Evolutionary conservation across 1,139 yeast species (phyloP), one percentile per base, ranked within the genome.

Genomic region (Magnusiomyces tetraspermus): DNA sequence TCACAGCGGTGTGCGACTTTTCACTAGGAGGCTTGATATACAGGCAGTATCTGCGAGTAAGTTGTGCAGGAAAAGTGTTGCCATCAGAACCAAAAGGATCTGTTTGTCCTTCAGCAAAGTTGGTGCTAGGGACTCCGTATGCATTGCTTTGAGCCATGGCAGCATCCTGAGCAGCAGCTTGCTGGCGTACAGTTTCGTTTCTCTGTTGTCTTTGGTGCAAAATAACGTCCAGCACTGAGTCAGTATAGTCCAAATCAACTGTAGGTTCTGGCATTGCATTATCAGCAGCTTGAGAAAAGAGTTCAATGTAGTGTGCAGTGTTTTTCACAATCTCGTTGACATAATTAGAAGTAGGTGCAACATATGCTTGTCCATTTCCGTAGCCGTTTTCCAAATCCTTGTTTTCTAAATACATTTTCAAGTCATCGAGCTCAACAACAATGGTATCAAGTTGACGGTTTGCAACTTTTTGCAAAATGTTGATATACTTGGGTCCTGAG

Each of bases 211-310:
- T 79, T 71, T 92, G 97, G 63, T 87, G 90, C 60, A 90, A 75
- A 55, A 94, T 88, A 55, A 92, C 95, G 65, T 94, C 98, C 61
- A 94, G 73, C 11, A 92, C 97, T 61, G 88, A 96, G 66, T 89
- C 97, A 61, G 82, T 82, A 67, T 85, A 87, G 49, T 83, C 73
- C 51, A 90, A 75, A 59, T 87, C 92, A 53, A 75, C 76, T 2
- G 94, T 83, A 23, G 97, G 88, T 56, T 75, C 75, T 0, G 98
- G 98, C 80, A 92, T 79, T 54, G 87, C 70, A 53, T 80, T 82
- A 69, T 94, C 98, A 49, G 86, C 79, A 10, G 82, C 83, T 47
- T 74, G 72, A 53, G 88, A 77, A 65, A 92, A 85, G 38, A 92
- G 67, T 61, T 90, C 97, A 38, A 82, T 70, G 62, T 83, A 92